Base-by-base conservation (phyloP, 768 basidiomycete species). In the Amanita pallidorosea region DNA sequence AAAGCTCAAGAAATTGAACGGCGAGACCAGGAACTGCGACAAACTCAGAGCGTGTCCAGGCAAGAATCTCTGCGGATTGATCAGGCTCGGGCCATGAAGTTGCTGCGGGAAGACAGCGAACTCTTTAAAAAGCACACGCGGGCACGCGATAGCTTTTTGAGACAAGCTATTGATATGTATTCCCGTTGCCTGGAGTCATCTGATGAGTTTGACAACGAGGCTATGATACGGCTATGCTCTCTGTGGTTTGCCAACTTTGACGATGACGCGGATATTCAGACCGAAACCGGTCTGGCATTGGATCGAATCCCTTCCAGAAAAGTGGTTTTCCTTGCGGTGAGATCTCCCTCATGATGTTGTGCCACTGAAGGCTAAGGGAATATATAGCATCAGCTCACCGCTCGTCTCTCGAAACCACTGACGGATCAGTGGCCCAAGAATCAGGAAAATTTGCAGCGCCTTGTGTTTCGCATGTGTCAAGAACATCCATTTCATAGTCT, bases 401-500 rank as follows among this genome's bases (percentile, higher is more conserved):
- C 95, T n/a, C 80, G 94, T 7, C 73, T 98, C 27, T 77, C 84
- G 11, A 76, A 68, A 40, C 52, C 70, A 13, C 55, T 62, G 7
- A 49, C 63, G 23, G 58, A 61, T 20, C 44, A 60, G 2, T 33
- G 66, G 33, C 53, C 65, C 5, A 55, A 65, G 37, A 72, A 70
- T 48, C 89, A 92, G 59, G 58, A 64, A 18, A 79, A 73, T 53
- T 71, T 98, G 5, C 80, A 83, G 46, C 65, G 58, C 2, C 66
- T 88, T 23, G 71, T 98, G 20, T 51, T 85, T 4, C 75, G 81
- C 20, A 87, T 99, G 76, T 88, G 88, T 58, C 65, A 65, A 51
- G 90, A 97, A 47, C 96, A 99, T 61, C 93, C 95, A 0, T 98
- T 90, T 67, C 96, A 99, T 62, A 85, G 80, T 56, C 67, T 96